These are phyloP conservation scores for Yarrowia divulgata DNA, from an alignment of 805 yeast species.

Conservation along the genomic window DNA sequence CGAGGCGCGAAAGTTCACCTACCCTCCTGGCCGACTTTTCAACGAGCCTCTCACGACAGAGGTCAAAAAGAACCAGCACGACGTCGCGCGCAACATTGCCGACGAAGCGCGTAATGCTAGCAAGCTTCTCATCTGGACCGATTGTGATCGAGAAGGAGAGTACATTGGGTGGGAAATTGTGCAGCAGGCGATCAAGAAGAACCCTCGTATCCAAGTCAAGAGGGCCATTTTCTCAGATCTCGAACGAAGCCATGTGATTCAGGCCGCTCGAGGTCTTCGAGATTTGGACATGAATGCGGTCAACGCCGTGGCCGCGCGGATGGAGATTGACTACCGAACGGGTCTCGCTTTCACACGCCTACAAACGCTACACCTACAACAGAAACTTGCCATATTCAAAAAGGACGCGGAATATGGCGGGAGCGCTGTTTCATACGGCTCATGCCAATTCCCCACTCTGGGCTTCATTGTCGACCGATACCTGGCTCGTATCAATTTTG, in stretches of 20 bases:
- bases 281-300: conserved; percentile 71
- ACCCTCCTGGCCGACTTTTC: conserved; percentile 70
- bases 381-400: conserved; percentile 48
- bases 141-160: conserved; percentile 97
- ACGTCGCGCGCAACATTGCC: conserved; percentile 65
- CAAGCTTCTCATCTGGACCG: conserved; percentile 92
- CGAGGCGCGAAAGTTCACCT: conserved; percentile 47
- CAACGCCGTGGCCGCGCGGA: conserved; percentile 83
- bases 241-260: conserved; percentile 71
- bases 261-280: conserved; percentile 76
- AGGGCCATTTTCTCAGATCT: conserved; percentile 89
- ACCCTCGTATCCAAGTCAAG: conserved; percentile 60
- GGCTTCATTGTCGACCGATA: conserved; percentile 96
- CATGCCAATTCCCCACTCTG: conserved; percentile 95
- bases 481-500: conserved; percentile 72
- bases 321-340: conserved; percentile 85
- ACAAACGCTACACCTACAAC: conserved; percentile 58
- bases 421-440: conserved; percentile 75
- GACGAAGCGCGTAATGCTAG: conserved; percentile 67
- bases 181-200: conserved; percentile 66
- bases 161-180: conserved; percentile 86
- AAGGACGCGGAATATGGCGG: conserved; percentile 43
- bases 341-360: conserved; percentile 90
- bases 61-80: conserved; percentile 56
- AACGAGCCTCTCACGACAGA: conserved; percentile 66